Evolutionary conservation across 495 filamentous ascomycete genomes (phyloP).

Genomic region (Xylaria intraflava): DNA sequence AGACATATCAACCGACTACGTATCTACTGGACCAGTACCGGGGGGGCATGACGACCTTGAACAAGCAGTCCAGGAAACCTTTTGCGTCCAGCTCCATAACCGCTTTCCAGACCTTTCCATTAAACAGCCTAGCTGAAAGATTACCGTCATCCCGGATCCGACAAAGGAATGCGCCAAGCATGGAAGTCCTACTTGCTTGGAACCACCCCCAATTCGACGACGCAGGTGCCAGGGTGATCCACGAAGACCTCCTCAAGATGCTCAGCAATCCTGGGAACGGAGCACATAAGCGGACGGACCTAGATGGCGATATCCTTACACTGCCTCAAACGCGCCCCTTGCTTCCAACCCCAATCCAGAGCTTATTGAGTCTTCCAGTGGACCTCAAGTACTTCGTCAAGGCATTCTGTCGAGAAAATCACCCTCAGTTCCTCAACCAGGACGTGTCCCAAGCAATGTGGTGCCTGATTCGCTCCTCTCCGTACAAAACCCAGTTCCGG

Average conservation of each 20-base stretch:
- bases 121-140: conserved; percentile 15
- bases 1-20: conserved; percentile 12
- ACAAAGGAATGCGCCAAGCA: not conserved
- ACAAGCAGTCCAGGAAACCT: conserved; percentile 8
- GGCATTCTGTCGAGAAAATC: conserved; percentile 3
- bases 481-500: conserved; percentile 16
- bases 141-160: conserved; percentile 7
- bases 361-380: conserved; percentile 6
- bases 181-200: conserved; percentile 11
- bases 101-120: conserved; percentile 10
- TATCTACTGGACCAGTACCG: conserved; percentile 17
- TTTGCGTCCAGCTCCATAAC: conserved; percentile 13
- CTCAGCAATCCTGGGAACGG: conserved; percentile 3
- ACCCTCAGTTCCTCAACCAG: conserved; percentile 3
- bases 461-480: conserved; percentile 5
- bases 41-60: conserved; percentile 4
- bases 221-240: conserved; percentile 9
- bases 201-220: conserved; percentile 16
- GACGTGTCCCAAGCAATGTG: conserved; percentile 5
- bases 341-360: conserved; percentile 12
- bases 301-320: no score
- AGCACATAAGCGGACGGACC: no score
- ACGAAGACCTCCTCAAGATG: conserved; percentile 1
- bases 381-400: conserved; percentile 1
- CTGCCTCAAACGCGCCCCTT: conserved; percentile 1